Percentiles rank a stretch among this genome's conserved stretches.
Evolutionary conservation across 306 rosid species (phyloP).

Genomic region (Elaeagnus macrophylla): DNA sequence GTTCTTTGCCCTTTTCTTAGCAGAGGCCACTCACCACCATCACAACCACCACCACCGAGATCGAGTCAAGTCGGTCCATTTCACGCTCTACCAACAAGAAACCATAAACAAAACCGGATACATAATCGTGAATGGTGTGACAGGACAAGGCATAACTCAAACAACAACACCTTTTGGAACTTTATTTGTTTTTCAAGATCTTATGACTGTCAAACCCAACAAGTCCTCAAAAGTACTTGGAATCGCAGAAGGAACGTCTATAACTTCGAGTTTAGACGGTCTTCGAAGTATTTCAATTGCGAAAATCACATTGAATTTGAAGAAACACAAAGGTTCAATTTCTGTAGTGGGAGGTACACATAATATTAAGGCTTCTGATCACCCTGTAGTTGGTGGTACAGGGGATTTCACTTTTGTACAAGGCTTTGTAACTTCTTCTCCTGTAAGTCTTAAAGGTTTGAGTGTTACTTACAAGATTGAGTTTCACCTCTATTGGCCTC

Average conservation of each 20-base stretch:
- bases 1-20: conserved; percentile 13
- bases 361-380: conserved; percentile 38
- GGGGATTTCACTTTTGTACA: conserved; percentile 65
- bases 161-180: conserved; percentile 65
- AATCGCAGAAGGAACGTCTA: conserved; percentile 49
- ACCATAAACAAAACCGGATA: conserved; percentile 66
- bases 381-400: conserved; percentile 73
- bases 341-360: conserved; percentile 53
- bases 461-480: conserved; percentile 47
- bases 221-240: conserved; percentile 46
- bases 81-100: conserved; percentile 60
- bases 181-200: conserved; percentile 52
- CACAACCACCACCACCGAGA: conserved; percentile 18
- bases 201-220: conserved; percentile 35
- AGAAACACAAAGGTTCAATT: conserved; percentile 43
- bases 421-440: conserved; percentile 61
- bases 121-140: conserved; percentile 41
- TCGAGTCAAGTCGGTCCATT: conserved; percentile 49
- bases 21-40: conserved; percentile 7
- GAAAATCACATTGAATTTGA: conserved; percentile 42
- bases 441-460: conserved; percentile 32
- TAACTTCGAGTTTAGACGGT: conserved; percentile 63
- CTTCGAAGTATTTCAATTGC: conserved; percentile 53
- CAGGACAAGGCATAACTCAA: conserved; percentile 26
- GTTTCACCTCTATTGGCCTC: conserved; percentile 82